Percentiles rank a stretch among this genome's conserved stretches.
Conservation (phyloP, 345 rosid species). For the Barbarea vulgaris region DNA sequence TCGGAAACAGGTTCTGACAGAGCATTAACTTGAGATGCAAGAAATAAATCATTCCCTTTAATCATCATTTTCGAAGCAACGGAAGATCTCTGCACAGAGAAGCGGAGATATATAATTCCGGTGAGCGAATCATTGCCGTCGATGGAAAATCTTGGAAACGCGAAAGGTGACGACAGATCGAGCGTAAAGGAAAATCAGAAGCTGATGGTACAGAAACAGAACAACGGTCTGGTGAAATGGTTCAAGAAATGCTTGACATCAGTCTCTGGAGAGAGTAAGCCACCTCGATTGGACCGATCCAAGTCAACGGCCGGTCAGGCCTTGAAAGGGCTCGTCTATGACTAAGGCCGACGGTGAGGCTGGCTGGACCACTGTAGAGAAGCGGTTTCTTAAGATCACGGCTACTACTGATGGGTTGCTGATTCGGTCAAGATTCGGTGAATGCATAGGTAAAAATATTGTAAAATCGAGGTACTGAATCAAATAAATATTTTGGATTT, state of each 20-base stretch:
- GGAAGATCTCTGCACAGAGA: constrained; percentile 33
- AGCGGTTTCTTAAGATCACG: constrained; percentile 53
- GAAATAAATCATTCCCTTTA: not conserved
- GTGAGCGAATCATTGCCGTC: constrained; percentile 41
- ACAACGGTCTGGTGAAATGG: constrained; percentile 43
- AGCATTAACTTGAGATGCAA: constrained; percentile 25
- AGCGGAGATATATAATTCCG: constrained; percentile 44
- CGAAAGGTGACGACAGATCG: constrained; percentile 11
- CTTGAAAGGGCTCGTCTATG: constrained; percentile 66
- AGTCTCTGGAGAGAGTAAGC: constrained; percentile 33
- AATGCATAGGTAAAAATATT: constrained; percentile 58
- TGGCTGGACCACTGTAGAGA: constrained; percentile 65
- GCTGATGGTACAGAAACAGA: constrained; percentile 43
- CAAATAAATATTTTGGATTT: not conserved
- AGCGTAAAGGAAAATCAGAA: constrained; percentile 36
- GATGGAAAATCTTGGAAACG: constrained; percentile 38
- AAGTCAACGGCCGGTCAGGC: constrained; percentile 60
- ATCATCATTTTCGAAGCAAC: not conserved
- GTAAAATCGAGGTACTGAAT: not conserved
- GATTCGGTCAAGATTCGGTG: constrained; percentile 56
- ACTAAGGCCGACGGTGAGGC: constrained; percentile 56
- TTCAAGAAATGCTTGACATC: constrained; percentile 48
- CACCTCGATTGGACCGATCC: constrained; percentile 47
- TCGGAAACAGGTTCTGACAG: not conserved
- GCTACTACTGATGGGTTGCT: constrained; percentile 50